A percentile compares a stretch with the other conserved stretches of the same genome.
These are phyloP conservation scores for Gastrodia elata DNA, from an alignment of 106 monocot species.

Conservation along the genomic window DNA sequence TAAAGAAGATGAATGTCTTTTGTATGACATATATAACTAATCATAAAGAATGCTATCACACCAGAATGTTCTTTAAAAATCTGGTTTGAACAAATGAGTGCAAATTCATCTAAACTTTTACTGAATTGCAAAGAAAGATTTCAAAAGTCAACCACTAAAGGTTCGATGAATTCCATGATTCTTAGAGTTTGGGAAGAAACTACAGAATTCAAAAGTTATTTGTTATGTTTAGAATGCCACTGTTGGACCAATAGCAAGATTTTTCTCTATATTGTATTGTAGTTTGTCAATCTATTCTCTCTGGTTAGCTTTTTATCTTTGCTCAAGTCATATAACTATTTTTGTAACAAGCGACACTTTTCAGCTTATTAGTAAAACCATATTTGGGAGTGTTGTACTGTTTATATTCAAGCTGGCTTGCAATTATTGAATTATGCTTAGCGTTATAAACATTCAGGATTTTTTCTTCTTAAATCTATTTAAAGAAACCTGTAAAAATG, in stretches of 20 bases:
- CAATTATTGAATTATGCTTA: no score
- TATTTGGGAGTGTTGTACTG: not conserved
- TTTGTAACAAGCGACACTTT: not conserved
- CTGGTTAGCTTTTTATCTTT: not conserved
- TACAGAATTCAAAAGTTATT: not conserved
- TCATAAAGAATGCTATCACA: not conserved
- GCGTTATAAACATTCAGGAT: no score
- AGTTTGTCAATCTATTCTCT: not conserved
- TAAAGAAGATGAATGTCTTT: no score
- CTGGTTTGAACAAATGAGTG: not conserved
- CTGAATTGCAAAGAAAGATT: not conserved
- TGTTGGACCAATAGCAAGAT: not conserved
- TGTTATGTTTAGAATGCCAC: not conserved
- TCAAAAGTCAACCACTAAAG: not conserved
- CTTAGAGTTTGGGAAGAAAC: not conserved
- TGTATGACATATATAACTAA: no score
- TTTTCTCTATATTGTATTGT: not conserved
- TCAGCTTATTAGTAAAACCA: not conserved
- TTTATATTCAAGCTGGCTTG: no score
- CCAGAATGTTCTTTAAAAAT: not conserved
- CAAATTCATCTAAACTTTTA: not conserved
- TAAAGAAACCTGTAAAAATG: no score
- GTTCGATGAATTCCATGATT: not conserved
- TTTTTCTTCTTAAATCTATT: no score
- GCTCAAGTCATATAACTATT: not conserved